Evolutionary conservation across 1,284 basidiomycete species (phyloP), one percentile per base, ranked within the genome.

Genomic region (Ceratobasidium sp.): DNA sequence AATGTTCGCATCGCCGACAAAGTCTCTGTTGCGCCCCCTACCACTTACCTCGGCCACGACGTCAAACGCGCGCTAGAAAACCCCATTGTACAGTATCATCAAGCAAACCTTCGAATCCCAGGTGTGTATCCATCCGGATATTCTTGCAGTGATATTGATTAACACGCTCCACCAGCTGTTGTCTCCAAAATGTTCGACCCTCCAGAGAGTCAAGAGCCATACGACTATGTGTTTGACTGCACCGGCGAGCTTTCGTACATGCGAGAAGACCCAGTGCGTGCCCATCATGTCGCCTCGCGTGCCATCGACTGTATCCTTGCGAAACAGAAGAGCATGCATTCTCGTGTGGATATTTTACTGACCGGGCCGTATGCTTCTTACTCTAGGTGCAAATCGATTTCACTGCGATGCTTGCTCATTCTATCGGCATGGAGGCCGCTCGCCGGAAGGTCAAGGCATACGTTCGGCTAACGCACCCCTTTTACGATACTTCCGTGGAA

Each of bases 1-100:
- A 85, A 89, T 80, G 83, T 93, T 22, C 88, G 91, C 65, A 90
- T 94, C 77, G 92, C 94, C 56, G 94, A 96, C 83, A 93, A 94
- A 81, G 95, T 89, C 82, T 93, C 92, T 27, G 92, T 96, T 48
- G 80, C 83, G 16, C 94, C 94, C 5, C 87, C 94, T n/a, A 95
- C 94, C 69, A 95, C 93, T 90, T 95, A 81, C 79, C 85, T 95
- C 77, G 94, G 94, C 41, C 84, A 88, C 34, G 88, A 90, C 75
- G 95, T 96, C 79, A 87, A 89, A 51, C 84, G 89, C 62, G 83
- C 93, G 29, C 84, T 96, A 8, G 82, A 84, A 77, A 90, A 88
- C 73, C 85, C 88, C 5, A 59, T 78, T n/a, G 88, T 94, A n/a
- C 90, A 93, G 80, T 96, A 96, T 81, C 88, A 87, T 66, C 94